These are phyloP conservation scores for Pyrrhoderma noxium DNA, from an alignment of 1,284 basidiomycete genomes.

Conservation along the genomic window DNA sequence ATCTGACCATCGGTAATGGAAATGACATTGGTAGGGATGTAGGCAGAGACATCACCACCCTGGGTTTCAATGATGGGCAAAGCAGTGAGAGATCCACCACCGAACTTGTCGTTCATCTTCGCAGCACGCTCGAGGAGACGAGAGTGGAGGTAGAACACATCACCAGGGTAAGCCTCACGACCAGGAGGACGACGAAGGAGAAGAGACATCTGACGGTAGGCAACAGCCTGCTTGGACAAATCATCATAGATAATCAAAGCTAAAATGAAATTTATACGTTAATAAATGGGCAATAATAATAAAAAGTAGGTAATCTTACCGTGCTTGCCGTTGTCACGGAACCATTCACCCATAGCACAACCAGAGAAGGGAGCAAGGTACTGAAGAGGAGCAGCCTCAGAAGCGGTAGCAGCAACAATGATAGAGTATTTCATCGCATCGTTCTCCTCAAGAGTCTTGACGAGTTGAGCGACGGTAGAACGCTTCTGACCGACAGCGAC, in stretches of 20 bases:
- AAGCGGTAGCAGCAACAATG: constrained; percentile 98
- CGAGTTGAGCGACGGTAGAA: constrained; percentile 98
- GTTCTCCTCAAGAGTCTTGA: constrained; percentile 99
- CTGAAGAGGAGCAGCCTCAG: constrained; percentile 97
- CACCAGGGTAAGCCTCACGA: constrained; percentile 99
- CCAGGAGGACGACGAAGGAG: constrained; percentile 99
- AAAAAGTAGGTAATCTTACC: constrained; percentile 46
- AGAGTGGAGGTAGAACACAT: constrained; percentile 99
- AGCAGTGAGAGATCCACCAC: constrained; percentile 96
- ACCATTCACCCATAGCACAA: constrained; percentile 99
- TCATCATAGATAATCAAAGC: constrained; percentile 99
- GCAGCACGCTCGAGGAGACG: constrained; percentile 99
- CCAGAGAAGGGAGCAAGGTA: constrained; percentile 99
- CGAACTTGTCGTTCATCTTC: constrained; percentile 99
- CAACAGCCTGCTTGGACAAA: constrained; percentile 99
- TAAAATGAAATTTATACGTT: constrained; percentile 28
- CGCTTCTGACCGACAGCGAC: constrained; percentile 99
- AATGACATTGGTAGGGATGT: constrained; percentile 89
- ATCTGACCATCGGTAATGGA: constrained; percentile 98
- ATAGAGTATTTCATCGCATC: constrained; percentile 99
- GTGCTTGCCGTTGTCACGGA: constrained; percentile 99
- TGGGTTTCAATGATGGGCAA: constrained; percentile 99
- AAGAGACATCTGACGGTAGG: constrained; percentile 99
- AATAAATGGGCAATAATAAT: constrained; percentile 2
- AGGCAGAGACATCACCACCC: constrained; percentile 99